Conservation (phyloP, 805 yeast genomes). For the Saccharomyces paradoxus region DNA sequence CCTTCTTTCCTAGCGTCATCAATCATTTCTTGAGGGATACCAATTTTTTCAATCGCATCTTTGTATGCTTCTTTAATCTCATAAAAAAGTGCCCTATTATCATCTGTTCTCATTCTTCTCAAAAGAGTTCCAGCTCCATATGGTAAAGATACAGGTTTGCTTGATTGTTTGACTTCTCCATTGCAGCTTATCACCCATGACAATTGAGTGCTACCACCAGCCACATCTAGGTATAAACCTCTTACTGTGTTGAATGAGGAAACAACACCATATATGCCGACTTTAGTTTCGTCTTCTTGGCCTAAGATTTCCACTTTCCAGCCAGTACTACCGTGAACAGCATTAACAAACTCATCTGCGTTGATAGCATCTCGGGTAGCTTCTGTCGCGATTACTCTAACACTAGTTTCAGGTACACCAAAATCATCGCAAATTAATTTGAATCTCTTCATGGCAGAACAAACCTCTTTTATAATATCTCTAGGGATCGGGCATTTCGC, state of each 20-base stretch:
- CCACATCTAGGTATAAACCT: conserved; percentile 66
- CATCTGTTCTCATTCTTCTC: conserved; percentile 45
- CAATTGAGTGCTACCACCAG: conserved; percentile 62
- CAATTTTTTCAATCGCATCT: conserved; percentile 42
- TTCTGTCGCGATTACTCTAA: conserved; percentile 64
- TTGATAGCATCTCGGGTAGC: conserved; percentile 66
- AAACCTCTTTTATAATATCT: conserved; percentile 50
- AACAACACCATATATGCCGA: conserved; percentile 68
- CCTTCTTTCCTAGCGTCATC: conserved; percentile 46
- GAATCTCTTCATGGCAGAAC: conserved; percentile 58
- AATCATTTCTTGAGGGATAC: conserved; percentile 43
- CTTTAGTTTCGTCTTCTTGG: conserved; percentile 56
- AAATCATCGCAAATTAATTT: conserved; percentile 64
- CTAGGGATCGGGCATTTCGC: conserved; percentile 46
- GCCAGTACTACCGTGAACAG: conserved; percentile 50
- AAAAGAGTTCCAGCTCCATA: conserved; percentile 68
- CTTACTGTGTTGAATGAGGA: conserved; percentile 59
- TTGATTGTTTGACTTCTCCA: conserved; percentile 49
- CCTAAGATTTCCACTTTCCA: conserved; percentile 58
- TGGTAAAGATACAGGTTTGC: conserved; percentile 55
- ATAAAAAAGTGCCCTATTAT: conserved; percentile 38
- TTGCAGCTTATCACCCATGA: conserved; percentile 57
- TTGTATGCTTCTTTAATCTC: conserved; percentile 48
- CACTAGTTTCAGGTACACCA: conserved; percentile 55
- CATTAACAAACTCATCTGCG: conserved; percentile 48